Conservation (phyloP, 805 yeast genomes). For the Saccharomycopsis vini region DNA sequence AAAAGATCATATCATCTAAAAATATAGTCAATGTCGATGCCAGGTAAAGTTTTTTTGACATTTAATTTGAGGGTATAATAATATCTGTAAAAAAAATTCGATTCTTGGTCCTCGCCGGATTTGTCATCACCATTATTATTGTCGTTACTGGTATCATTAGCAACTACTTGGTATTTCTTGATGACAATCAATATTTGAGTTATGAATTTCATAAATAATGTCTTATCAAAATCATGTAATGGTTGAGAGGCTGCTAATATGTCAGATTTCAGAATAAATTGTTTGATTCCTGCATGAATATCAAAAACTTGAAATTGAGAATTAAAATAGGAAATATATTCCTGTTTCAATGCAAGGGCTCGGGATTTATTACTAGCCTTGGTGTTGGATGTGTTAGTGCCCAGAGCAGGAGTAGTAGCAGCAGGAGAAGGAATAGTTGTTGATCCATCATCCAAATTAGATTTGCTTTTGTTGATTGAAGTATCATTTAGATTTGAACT, state of each 20-base stretch:
- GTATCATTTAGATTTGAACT: neutral
- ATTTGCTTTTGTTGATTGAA: neutral
- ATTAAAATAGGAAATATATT: constrained; percentile 3
- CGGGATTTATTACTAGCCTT: neutral
- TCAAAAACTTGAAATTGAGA: neutral
- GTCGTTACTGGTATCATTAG: neutral
- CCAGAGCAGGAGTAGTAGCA: neutral
- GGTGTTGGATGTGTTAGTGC: too few species aligned
- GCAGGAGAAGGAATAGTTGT: too few species aligned
- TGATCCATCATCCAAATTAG: neutral
- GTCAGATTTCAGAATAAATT: constrained; percentile 1
- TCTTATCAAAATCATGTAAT: constrained; percentile 2
- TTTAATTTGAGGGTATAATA: constrained; percentile 2
- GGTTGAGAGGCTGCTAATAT: neutral
- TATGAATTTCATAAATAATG: constrained; percentile 8
- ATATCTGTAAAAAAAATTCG: constrained; percentile 9
- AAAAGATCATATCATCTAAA: neutral
- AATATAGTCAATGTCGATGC: constrained; percentile 1
- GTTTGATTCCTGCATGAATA: neutral
- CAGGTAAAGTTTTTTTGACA: constrained; percentile 6
- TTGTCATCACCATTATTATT: constrained; percentile 3
- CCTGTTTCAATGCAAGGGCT: neutral
- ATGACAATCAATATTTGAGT: constrained; percentile 9
- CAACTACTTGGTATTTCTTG: constrained; percentile 10
- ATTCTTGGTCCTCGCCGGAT: neutral